phyloP scores from a whole-genome alignment of 2,329 filamentous ascomycete genomes.

The Trichoderma endophyticum region DNA sequence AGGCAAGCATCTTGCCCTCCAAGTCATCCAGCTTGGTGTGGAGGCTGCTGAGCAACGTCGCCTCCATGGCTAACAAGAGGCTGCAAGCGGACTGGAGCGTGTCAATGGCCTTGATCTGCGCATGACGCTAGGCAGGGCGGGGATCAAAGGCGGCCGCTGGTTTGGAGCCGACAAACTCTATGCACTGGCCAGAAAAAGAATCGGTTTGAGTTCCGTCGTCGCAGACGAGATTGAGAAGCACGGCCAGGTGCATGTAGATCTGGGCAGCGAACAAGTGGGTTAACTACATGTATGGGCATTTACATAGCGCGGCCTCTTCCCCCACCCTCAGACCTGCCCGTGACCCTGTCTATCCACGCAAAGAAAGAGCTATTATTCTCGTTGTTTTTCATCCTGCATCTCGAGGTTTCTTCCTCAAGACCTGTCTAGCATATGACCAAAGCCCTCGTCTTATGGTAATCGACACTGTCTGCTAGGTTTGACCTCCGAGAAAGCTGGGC shows the following conservation, averaged over 20 bases:
- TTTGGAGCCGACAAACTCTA: conserved; percentile 16
- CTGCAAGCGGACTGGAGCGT: conserved; percentile 32
- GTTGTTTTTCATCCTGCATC: neutral
- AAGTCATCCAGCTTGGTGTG: conserved; percentile 54
- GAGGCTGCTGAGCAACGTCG: conserved; percentile 50
- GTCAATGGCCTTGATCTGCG: conserved; percentile 33
- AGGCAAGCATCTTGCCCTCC: conserved; percentile 54
- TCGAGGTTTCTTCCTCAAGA: neutral
- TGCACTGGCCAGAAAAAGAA: conserved; percentile 3
- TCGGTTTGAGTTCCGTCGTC: conserved; percentile 3
- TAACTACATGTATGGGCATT: conserved; percentile 2
- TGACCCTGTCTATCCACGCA: conserved; percentile 8
- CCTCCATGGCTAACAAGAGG: conserved; percentile 37
- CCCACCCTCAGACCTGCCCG: conserved; percentile 15
- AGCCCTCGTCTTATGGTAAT: neutral
- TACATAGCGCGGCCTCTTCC: conserved; percentile 15
- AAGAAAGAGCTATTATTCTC: neutral
- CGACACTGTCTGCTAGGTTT: neutral
- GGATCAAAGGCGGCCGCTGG: conserved; percentile 17
- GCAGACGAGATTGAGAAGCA: neutral
- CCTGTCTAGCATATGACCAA: neutral
- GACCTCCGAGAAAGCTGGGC: neutral
- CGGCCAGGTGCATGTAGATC: conserved; percentile 3
- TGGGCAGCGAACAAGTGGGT: conserved; percentile 6
- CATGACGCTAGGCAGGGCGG: conserved; percentile 31